Percentiles rank a stretch among this genome's conserved stretches.
These are phyloP conservation scores for Fremontodendron californicum DNA, from an alignment of 345 rosid genomes.

Conservation along the genomic window DNA sequence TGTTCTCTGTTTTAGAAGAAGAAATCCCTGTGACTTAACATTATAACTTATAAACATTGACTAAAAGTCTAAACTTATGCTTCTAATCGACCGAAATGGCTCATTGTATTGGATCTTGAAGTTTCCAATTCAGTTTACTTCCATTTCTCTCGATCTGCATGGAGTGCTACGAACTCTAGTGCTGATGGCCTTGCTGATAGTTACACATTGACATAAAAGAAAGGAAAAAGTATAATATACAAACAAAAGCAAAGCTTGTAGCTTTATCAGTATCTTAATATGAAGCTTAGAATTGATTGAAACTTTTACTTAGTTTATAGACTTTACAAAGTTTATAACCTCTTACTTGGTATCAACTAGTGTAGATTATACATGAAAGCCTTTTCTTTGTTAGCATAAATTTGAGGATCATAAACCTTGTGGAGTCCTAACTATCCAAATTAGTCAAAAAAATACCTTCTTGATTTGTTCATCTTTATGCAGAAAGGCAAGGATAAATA, in stretches of 20 bases:
- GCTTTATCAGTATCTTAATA: background rate
- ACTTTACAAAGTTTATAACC: background rate
- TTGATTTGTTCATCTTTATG: slow-evolving; percentile 3
- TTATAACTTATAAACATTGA: background rate
- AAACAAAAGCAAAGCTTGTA: background rate
- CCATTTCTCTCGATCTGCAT: background rate
- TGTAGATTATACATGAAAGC: background rate
- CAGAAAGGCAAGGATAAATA: slow-evolving; percentile 47
- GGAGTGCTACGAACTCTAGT: background rate
- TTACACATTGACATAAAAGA: background rate
- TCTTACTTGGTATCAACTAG: background rate
- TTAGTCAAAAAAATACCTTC: background rate
- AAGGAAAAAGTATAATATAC: background rate
- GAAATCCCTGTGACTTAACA: background rate
- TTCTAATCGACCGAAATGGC: background rate
- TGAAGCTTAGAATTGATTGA: background rate
- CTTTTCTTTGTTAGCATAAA: background rate
- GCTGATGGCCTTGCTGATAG: background rate
- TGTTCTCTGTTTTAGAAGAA: background rate
- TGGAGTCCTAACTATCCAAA: background rate
- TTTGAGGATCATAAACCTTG: background rate
- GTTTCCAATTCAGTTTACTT: background rate
- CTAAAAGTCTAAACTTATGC: background rate
- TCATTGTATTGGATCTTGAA: background rate
- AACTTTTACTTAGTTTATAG: background rate